These are phyloP conservation scores for Suillus tomentosus DNA, from an alignment of 768 basidiomycete species.

Conservation along the genomic window DNA sequence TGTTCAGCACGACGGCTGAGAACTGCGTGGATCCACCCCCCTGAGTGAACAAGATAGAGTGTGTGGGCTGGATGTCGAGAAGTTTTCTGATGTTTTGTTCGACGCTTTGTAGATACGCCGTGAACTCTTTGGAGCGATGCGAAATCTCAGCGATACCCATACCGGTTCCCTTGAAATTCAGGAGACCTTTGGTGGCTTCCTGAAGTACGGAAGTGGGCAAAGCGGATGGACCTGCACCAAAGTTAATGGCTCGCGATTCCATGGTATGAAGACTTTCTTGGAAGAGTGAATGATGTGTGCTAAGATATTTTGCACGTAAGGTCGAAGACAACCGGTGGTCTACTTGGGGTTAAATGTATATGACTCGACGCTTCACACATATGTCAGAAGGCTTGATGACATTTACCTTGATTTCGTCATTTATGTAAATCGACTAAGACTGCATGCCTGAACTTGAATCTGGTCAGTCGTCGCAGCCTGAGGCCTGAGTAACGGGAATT, in stretches of 20 bases:
- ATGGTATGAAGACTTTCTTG: slow-evolving; percentile 14
- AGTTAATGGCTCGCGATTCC: slow-evolving; percentile 70
- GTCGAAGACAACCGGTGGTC: neutral
- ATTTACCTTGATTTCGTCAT: no score
- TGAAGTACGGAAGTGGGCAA: slow-evolving; percentile 85
- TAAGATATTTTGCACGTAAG: neutral
- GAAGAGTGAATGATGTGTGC: neutral
- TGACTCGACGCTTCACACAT: slow-evolving; percentile 1
- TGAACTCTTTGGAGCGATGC: slow-evolving; percentile 91
- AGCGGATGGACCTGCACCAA: slow-evolving; percentile 93
- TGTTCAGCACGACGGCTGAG: slow-evolving; percentile 88
- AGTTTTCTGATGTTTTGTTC: slow-evolving; percentile 72
- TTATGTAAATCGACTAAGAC: neutral
- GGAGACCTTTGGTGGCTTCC: slow-evolving; percentile 80
- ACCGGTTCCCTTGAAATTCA: slow-evolving; percentile 89
- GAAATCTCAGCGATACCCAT: slow-evolving; percentile 97
- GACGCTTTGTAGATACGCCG: slow-evolving; percentile 60
- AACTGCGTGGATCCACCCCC: slow-evolving; percentile 94
- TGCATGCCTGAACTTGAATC: neutral
- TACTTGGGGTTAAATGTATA: neutral
- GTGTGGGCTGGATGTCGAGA: slow-evolving; percentile 80
- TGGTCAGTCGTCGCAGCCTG: neutral
- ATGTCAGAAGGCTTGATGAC: neutral
- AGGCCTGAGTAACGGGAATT: neutral
- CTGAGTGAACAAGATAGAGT: slow-evolving; percentile 89